Conservation (phyloP, 2,329 filamentous ascomycete genomes). For the Ramularia collo-cygni region DNA sequence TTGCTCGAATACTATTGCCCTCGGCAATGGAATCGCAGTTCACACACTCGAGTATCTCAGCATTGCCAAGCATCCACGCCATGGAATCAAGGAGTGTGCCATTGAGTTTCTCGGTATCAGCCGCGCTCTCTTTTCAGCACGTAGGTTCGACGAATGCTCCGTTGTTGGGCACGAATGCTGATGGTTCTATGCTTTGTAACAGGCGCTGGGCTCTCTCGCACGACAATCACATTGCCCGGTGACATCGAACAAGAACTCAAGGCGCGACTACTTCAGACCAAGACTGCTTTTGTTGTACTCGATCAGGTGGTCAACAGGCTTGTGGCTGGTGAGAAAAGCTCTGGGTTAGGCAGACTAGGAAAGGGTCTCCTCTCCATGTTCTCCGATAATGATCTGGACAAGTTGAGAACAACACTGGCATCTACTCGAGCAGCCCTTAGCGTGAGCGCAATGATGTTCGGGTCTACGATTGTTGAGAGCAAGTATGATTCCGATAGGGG, state of each 20-base stretch:
- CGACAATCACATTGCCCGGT: too few relatives aligned
- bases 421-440: conserved; percentile 53
- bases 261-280: conserved; percentile 55
- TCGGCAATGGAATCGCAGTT: conserved; percentile 58
- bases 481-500: conserved; percentile 53
- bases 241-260: conserved; percentile 55
- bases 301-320: conserved; percentile 57
- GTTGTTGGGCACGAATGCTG: too few relatives aligned
- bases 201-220: conserved; percentile 49
- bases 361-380: conserved; percentile 60
- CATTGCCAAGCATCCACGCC: conserved; percentile 47
- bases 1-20: conserved; percentile 52
- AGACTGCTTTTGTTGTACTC: conserved; percentile 56
- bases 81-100: conserved; percentile 54
- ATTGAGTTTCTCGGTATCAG: conserved; percentile 62
- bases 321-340: conserved; percentile 46
- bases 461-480: conserved; percentile 34
- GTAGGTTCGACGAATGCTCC: too few relatives aligned
- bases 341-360: conserved; percentile 53
- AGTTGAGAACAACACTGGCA: conserved; percentile 50
- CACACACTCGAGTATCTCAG: conserved; percentile 59
- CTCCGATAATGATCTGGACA: conserved; percentile 54
- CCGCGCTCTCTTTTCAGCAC: conserved; percentile 61
- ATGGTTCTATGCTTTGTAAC: too few relatives aligned
- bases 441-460: too few relatives aligned